A percentile compares a stretch with the other conserved stretches of the same genome.
Evolutionary conservation across 164 flowering plant genomes (phyloP).

Genomic region (Euptelea pleiosperma): DNA sequence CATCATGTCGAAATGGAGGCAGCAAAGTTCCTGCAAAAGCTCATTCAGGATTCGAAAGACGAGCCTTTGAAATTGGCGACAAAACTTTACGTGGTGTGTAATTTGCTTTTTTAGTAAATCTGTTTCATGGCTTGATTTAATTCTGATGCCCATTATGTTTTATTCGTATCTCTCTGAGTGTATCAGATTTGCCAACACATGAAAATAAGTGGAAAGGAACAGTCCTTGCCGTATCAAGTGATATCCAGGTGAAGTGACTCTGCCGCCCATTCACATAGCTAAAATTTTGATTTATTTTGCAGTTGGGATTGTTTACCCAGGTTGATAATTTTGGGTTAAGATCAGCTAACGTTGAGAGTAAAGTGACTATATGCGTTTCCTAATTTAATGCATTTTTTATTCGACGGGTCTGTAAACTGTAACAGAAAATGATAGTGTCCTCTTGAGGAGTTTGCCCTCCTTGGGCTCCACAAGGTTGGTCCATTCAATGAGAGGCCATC

Average conservation of each 20-base stretch:
- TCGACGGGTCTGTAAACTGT: no score
- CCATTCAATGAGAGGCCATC: no score
- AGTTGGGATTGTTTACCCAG: not conserved
- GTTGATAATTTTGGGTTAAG: not conserved
- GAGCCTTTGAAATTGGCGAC: slow-evolving; percentile 92
- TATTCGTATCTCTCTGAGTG: slow-evolving; percentile 3
- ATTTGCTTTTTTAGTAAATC: not conserved
- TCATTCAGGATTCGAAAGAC: slow-evolving; percentile 92
- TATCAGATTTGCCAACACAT: slow-evolving; percentile 91
- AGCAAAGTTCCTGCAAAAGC: slow-evolving; percentile 91
- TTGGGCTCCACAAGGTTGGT: no score
- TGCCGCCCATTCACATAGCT: no score
- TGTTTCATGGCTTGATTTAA: not conserved
- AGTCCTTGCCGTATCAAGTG: slow-evolving; percentile 97
- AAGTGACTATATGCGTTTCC: no score
- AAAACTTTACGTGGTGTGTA: slow-evolving; percentile 77
- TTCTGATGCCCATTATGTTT: not conserved
- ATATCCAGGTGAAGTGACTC: slow-evolving; percentile 82
- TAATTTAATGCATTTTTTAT: no score
- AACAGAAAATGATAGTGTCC: no score
- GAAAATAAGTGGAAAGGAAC: slow-evolving; percentile 94
- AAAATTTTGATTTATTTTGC: not conserved
- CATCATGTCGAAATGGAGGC: slow-evolving; percentile 93
- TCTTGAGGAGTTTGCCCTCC: no score
- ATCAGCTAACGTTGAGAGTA: no score